These are phyloP conservation scores for Echites panduratus DNA, from an alignment of 257 asterid genomes.

Conservation along the genomic window DNA sequence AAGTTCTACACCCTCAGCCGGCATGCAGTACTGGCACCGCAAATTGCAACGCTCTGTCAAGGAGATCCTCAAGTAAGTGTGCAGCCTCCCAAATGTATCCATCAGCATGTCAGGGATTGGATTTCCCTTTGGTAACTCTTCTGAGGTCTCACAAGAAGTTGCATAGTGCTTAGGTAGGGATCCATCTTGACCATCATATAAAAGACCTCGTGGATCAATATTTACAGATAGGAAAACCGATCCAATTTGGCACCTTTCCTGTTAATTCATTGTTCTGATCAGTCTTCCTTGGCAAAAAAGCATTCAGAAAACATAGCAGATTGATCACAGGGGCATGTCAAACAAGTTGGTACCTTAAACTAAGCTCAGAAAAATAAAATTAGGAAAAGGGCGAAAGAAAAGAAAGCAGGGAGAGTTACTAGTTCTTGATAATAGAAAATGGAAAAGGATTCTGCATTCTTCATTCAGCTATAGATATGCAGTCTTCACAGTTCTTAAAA, in stretches of 20 bases:
- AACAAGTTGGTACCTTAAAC: background rate
- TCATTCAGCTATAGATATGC: background rate
- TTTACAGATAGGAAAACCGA: conserved; percentile 25
- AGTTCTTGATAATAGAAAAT: background rate
- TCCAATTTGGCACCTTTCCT: conserved; percentile 33
- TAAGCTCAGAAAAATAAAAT: background rate
- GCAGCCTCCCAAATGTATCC: conserved; percentile 88
- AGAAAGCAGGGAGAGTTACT: background rate
- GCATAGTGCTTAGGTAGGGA: conserved; percentile 31
- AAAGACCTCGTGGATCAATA: conserved; percentile 22
- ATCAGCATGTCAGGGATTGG: conserved; percentile 56
- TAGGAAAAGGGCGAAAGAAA: background rate
- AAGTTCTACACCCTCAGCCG: conserved; percentile 91
- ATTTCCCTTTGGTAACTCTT: conserved; percentile 37
- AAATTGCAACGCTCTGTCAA: conserved; percentile 91
- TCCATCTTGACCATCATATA: conserved; percentile 22
- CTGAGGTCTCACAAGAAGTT: conserved; percentile 46
- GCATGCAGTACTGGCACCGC: conserved; percentile 97
- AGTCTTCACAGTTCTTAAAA: background rate
- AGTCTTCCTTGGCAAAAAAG: conserved; percentile 5
- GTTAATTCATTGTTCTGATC: conserved; percentile 16
- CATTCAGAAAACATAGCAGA: background rate
- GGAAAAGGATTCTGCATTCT: background rate
- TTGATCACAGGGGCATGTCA: background rate
- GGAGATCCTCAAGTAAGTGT: conserved; percentile 88